Conservation (phyloP, 495 filamentous ascomycete species). For the Xylaria longipes region DNA sequence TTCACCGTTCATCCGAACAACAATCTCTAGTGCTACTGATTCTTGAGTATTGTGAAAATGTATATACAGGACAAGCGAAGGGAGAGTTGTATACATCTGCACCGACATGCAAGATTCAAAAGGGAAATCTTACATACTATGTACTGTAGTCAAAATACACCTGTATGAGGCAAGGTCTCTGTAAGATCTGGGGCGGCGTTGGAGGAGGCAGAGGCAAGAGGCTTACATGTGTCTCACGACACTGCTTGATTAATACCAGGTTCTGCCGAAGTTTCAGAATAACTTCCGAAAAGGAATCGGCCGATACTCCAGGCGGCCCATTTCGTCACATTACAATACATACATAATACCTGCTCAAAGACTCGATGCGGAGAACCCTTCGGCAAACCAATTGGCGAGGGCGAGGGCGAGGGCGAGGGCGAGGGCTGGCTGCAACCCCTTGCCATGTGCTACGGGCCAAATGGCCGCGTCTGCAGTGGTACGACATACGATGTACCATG, state of each 20-base stretch:
- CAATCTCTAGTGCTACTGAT: not conserved
- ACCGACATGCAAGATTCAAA: not conserved
- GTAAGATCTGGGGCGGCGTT: not conserved
- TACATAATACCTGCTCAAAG: not conserved
- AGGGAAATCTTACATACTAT: not conserved
- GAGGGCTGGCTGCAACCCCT: conserved; percentile 8
- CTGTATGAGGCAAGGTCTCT: not conserved
- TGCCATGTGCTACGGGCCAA: conserved; percentile 17
- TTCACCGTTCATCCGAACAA: no score
- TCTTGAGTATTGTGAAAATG: not conserved
- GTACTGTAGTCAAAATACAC: not conserved
- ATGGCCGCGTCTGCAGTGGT: conserved; percentile 20
- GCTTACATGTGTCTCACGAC: not conserved
- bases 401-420: no score
- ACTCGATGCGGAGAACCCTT: conserved; percentile 1
- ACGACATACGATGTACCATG: conserved; percentile 12
- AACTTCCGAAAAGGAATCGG: conserved; percentile 9
- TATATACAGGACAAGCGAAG: not conserved
- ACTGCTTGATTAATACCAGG: not conserved
- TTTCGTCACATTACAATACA: conserved; percentile 8
- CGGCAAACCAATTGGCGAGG: conserved; percentile 9
- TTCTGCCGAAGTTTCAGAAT: conserved; percentile 11
- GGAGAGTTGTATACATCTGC: not conserved
- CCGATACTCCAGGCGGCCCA: conserved; percentile 9
- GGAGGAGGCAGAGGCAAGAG: not conserved